Evolutionary conservation across 2,329 filamentous ascomycete species (phyloP), one percentile per base, ranked within the genome.

Genomic region (Colletotrichum melonis): DNA sequence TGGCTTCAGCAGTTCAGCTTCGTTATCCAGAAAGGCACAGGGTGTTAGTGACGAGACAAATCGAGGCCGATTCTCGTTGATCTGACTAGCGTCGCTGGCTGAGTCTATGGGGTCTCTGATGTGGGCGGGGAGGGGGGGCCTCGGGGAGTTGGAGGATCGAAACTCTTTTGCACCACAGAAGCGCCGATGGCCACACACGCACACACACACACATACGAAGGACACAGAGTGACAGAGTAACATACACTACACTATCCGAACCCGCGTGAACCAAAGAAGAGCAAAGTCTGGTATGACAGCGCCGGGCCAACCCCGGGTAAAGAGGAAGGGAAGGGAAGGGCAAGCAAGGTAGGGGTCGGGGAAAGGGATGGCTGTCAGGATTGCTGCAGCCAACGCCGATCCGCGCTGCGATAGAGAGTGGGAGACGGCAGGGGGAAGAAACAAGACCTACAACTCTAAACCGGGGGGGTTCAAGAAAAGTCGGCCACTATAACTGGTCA

Each of bases 361-460:
- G 42, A 46, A 46, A 46, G 42, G 42, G 42, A 46, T 8, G 2
- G 42, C 42, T 46, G 42, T 46, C 42, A 35, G 42, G 38, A 42
- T 56, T 63, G 55, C 60, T 70, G 68, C 63, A 46, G 35, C 35
- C 62, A 32, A 32, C 63, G 69, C 55, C 69, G 69, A 72, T 72
- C 63, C 19, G 63, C 57, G 42, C 42, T 59, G 42, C 35, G 42
- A 70, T 58, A 60, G n/a, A 56, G 63, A 32, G 54, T 46, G 56
- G 30, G 22, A 16, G 42, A n/a, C 42, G 35, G 30, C 63, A 62
- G 64, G 69, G 69, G 64, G 4, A 26, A 35, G 57, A 67, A 38
- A 67, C 57, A 62, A 49, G 57, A 56, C 56, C 49, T 49, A 35
- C 69, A 68, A 72, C 69, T 72, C 49, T 68, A 68, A 68, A 67